Evolutionary conservation across 257 asterid species (phyloP).

Genomic region (Hygrophila difformis): DNA sequence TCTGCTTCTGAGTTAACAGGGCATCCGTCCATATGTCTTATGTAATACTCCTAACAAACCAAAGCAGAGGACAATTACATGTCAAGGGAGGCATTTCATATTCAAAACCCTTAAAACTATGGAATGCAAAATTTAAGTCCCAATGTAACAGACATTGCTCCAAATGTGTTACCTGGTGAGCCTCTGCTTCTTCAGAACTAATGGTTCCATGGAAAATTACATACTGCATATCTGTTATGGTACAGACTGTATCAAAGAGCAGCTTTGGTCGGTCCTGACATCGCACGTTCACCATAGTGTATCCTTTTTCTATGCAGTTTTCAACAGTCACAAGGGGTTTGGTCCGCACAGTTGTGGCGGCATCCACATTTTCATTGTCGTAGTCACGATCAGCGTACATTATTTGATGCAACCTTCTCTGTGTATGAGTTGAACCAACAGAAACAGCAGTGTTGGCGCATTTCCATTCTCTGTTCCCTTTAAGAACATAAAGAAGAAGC

Average conservation of each 20-base stretch:
- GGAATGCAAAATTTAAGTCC: not conserved
- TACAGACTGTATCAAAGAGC: slow-evolving; percentile 45
- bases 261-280: slow-evolving; percentile 50
- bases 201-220: slow-evolving; percentile 46
- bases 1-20: slow-evolving; percentile 45
- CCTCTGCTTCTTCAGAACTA: slow-evolving; percentile 39
- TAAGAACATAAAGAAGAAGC: slow-evolving; percentile 55
- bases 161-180: slow-evolving; percentile 34
- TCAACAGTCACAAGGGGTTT: slow-evolving; percentile 35
- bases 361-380: slow-evolving; percentile 22
- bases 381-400: slow-evolving; percentile 76
- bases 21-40: slow-evolving; percentile 45
- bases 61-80: not conserved
- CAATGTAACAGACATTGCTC: too few relatives aligned
- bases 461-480: slow-evolving; percentile 54
- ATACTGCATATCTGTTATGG: slow-evolving; percentile 51
- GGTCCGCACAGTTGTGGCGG: slow-evolving; percentile 4
- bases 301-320: slow-evolving; percentile 30
- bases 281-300: slow-evolving; percentile 34
- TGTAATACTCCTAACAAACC: slow-evolving; percentile 36
- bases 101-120: too few relatives aligned
- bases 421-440: slow-evolving; percentile 59
- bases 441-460: slow-evolving; percentile 75
- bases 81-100: too few relatives aligned
- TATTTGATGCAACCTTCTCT: slow-evolving; percentile 80